These are phyloP conservation scores for Naganishia vaughanmartiniae DNA, from an alignment of 768 basidiomycete genomes.

Conservation along the genomic window DNA sequence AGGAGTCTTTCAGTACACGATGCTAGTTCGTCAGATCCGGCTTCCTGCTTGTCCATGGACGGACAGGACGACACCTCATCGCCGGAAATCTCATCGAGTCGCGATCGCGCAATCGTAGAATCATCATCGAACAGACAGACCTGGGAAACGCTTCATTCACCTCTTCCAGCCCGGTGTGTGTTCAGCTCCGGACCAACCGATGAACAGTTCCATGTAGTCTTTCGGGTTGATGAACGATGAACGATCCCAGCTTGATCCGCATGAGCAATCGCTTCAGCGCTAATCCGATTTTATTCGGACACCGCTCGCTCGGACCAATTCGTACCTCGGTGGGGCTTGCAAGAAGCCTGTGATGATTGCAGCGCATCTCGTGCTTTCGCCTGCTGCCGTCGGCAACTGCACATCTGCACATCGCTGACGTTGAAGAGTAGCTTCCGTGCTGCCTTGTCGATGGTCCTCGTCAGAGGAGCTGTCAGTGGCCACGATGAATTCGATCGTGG, in stretches of 20 bases:
- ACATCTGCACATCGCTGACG: slow-evolving; percentile 1
- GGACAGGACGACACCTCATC: no score
- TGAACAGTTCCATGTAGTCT: no score
- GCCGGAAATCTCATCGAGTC: slow-evolving; percentile 9
- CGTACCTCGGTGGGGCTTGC: background rate
- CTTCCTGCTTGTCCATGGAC: no score
- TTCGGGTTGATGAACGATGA: slow-evolving; percentile 3
- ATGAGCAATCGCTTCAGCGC: slow-evolving; percentile 12
- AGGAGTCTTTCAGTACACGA: background rate
- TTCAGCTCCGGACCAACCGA: no score
- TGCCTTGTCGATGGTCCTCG: slow-evolving; percentile 15
- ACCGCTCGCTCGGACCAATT: slow-evolving; percentile 8
- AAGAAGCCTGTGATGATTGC: slow-evolving; percentile 16
- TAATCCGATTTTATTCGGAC: background rate
- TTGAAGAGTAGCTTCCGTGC: slow-evolving; percentile 2
- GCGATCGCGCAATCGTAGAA: slow-evolving; percentile 23
- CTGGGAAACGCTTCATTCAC: background rate
- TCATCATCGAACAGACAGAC: slow-evolving; percentile 16
- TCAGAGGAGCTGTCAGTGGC: no score
- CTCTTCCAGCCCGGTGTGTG: no score
- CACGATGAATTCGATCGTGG: slow-evolving; percentile 4
- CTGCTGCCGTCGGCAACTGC: slow-evolving; percentile 12
- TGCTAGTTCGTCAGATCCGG: no score
- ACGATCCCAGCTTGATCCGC: slow-evolving; percentile 1
- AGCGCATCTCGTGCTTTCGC: background rate